Conservation (phyloP, 139 green algal species). For the Micractinium sp. region DNA sequence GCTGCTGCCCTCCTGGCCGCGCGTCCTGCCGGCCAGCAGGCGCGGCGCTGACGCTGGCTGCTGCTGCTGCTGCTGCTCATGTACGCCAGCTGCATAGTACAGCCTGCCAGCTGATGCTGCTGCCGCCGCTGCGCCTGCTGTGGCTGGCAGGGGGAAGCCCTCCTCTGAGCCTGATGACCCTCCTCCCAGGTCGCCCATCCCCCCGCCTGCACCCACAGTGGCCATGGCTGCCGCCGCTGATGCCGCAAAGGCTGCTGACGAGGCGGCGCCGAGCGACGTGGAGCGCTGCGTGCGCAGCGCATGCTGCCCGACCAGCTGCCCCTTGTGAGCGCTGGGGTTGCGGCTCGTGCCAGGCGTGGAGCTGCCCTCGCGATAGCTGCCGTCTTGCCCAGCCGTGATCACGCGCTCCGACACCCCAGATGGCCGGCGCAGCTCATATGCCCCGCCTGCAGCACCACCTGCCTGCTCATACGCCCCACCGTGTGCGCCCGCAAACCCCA, state of each 20-base stretch:
- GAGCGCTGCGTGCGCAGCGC: background rate
- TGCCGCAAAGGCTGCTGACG: background rate
- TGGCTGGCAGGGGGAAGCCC: background rate
- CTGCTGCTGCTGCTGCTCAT: background rate
- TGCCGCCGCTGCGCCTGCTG: background rate
- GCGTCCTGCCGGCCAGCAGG: slow-evolving; percentile 11
- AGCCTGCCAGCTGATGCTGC: background rate
- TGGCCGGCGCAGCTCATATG: background rate
- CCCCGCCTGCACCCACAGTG: background rate
- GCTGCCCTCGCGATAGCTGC: slow-evolving; percentile 1
- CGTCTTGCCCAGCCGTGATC: background rate
- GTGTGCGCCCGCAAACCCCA: background rate
- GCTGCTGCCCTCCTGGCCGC: background rate
- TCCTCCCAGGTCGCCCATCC: no score
- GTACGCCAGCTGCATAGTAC: background rate
- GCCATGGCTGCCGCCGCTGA: background rate
- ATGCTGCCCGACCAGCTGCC: background rate
- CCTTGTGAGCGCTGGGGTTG: background rate
- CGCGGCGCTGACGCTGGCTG: background rate
- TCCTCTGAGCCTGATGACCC: background rate
- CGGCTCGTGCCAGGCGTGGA: background rate
- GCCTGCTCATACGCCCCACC: background rate
- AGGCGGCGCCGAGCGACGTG: background rate
- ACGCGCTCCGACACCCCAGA: background rate
- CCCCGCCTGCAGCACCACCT: background rate